Percentiles rank a stretch among this genome's conserved stretches.
These are phyloP conservation scores for Ustilago esculenta DNA, from an alignment of 1,284 basidiomycete genomes.

Conservation along the genomic window DNA sequence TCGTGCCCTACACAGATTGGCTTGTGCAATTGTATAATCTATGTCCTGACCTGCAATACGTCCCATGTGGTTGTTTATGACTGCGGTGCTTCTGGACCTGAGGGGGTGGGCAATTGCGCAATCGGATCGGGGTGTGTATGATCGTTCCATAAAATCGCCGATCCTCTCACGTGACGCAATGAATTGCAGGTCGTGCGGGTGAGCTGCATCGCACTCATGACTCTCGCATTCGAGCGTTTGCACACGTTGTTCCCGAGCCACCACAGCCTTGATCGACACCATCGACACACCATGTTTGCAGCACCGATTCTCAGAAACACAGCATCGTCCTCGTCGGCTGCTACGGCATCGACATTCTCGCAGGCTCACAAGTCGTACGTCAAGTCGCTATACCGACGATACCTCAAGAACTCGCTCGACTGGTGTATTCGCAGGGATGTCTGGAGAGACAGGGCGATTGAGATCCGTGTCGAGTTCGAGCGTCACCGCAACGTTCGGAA, in stretches of 20 bases:
- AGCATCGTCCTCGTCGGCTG: conserved; percentile 14
- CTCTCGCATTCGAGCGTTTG: background rate
- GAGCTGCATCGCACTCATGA: background rate
- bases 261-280: no score
- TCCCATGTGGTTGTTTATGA: no score
- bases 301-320: conserved; percentile 31
- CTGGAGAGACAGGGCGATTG: conserved; percentile 83
- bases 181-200: conserved; percentile 4
- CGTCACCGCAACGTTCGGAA: conserved; percentile 87
- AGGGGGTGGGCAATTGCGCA: no score
- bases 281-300: conserved; percentile 22
- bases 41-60: no score
- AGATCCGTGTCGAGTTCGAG: conserved; percentile 91
- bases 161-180: background rate
- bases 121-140: no score
- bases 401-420: conserved; percentile 83
- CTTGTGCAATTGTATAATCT: no score
- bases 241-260: no score
- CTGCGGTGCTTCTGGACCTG: no score
- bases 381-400: conserved; percentile 88
- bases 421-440: conserved; percentile 86
- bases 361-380: conserved; percentile 84
- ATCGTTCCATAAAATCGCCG: no score
- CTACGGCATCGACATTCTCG: conserved; percentile 71
- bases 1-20: no score